These are phyloP conservation scores for Phytopythium sindhum DNA, from an alignment of 352 stramenopile species.

Conservation along the genomic window DNA sequence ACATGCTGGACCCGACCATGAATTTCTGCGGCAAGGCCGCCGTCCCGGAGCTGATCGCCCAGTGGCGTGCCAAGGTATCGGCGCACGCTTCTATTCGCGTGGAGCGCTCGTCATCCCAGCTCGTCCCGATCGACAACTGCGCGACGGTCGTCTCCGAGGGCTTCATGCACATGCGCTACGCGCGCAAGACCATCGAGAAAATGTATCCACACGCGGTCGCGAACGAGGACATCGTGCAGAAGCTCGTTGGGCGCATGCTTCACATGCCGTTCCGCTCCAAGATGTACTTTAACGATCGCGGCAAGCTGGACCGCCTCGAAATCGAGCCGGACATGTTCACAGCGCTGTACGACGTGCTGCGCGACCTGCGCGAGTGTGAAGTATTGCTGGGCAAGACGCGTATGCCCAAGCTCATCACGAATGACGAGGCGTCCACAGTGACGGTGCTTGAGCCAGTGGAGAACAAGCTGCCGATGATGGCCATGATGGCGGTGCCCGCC, in stretches of 20 bases:
- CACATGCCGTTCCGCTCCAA: slow-evolving; percentile 34
- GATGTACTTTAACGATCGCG: slow-evolving; percentile 37
- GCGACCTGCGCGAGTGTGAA: slow-evolving; percentile 30
- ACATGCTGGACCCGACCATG: slow-evolving; percentile 23
- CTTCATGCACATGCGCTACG: slow-evolving; percentile 40
- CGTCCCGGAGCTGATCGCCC: slow-evolving; percentile 16
- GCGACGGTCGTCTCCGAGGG: slow-evolving; percentile 29
- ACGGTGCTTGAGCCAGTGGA: neutral
- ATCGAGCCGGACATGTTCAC: slow-evolving; percentile 39
- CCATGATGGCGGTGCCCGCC: neutral
- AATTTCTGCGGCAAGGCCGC: slow-evolving; percentile 20
- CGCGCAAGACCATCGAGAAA: slow-evolving; percentile 36
- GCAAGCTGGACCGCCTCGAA: slow-evolving; percentile 31
- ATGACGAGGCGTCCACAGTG: neutral
- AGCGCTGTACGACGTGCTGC: slow-evolving; percentile 33
- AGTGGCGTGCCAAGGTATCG: slow-evolving; percentile 28
- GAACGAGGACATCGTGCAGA: slow-evolving; percentile 38
- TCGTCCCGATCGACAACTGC: slow-evolving; percentile 23
- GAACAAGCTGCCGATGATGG: neutral
- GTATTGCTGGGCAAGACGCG: slow-evolving; percentile 25
- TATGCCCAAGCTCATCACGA: slow-evolving; percentile 4
- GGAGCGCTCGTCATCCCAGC: slow-evolving; percentile 18
- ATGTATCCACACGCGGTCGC: slow-evolving; percentile 39
- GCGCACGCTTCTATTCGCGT: slow-evolving; percentile 33
- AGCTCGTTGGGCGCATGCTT: slow-evolving; percentile 40